phyloP scores from a whole-genome alignment of 2,329 filamentous ascomycete species.

The Pseudohalonectria lignicola region DNA sequence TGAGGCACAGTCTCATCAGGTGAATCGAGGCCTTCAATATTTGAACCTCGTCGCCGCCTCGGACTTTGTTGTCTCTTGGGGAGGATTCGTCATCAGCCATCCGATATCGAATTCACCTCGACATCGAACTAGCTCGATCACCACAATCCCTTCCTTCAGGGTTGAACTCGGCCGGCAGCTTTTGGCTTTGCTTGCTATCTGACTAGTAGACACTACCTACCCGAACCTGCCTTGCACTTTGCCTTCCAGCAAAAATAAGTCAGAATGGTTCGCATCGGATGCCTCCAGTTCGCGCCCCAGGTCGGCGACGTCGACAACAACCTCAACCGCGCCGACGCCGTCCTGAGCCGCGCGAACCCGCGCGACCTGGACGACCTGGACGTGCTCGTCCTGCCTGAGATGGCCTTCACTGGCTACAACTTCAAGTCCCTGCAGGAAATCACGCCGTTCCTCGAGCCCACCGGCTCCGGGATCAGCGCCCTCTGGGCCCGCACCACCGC shows the following conservation, averaged over 20 bases:
- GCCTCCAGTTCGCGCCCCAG: slow-evolving; percentile 61
- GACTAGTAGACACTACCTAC: no score
- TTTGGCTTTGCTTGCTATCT: no score
- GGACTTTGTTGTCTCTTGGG: no score
- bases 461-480: slow-evolving; percentile 53
- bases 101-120: no score
- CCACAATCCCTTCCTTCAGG: no score
- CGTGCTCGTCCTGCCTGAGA: slow-evolving; percentile 62
- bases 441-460: slow-evolving; percentile 55
- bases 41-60: no score
- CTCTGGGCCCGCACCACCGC: slow-evolving; percentile 62
- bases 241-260: not conserved
- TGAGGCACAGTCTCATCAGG: no score
- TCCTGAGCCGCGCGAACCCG: slow-evolving; percentile 42
- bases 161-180: no score
- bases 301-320: slow-evolving; percentile 63
- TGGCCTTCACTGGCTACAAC: slow-evolving; percentile 73
- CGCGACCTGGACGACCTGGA: slow-evolving; percentile 54
- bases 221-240: no score
- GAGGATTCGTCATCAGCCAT: no score
- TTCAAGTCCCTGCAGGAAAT: slow-evolving; percentile 62
- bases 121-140: no score
- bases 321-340: slow-evolving; percentile 52
- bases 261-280: slow-evolving; percentile 24
- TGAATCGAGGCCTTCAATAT: no score